Base-by-base conservation (phyloP, 805 yeast genomes). In the Osmozyma mogii region DNA sequence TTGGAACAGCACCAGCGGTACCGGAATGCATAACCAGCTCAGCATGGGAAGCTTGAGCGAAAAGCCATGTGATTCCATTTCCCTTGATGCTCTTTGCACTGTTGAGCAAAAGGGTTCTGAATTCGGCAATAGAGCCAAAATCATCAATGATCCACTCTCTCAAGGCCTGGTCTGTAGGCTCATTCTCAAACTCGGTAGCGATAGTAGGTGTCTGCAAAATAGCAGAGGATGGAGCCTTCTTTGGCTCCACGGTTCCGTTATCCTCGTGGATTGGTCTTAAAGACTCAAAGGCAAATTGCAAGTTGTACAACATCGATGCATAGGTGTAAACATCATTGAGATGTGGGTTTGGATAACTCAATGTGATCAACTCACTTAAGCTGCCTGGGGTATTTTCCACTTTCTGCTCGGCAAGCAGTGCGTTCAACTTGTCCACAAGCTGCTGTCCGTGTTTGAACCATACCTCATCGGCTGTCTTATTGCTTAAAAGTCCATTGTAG, bases 21-120 rank as follows among this genome's bases (percentile, higher is more conserved):
- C 45, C 65, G n/a, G 36, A 34, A 11, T 31, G 27, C 41, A 50
- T 38, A 15, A 47, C 41, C 23, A 40, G 39, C 29, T 58, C 58
- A 13, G 58, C 43, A 33, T 50, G 44, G 25, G 51, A 51, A 10
- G 52, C 65, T 55, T 65, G 67, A 34, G 89, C 94, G 14, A 87
- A 78, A 12, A 92, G 61, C 92, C 96, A 92, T 8, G 88, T 82
- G 56, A 70, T 77, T 3, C 98, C 98, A 54, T 84, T 89, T 29
- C 97, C 96, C 37, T 79, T 75, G 37, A 85, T 72, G 4, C 80
- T 70, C 28, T 65, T 57, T 8, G 89, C 84, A 1, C 92, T 75
- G 34, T 73, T 70, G 35, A 83, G 49, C 25, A 92, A 54, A 27
- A 84, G 66, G 1, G 82, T 72, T 43, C 81, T 70, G 50, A 92